Percentiles rank a stretch among this genome's conserved stretches.
Evolutionary conservation across 2,329 filamentous ascomycete species (phyloP).

Genomic region (Colletotrichum somersetense): DNA sequence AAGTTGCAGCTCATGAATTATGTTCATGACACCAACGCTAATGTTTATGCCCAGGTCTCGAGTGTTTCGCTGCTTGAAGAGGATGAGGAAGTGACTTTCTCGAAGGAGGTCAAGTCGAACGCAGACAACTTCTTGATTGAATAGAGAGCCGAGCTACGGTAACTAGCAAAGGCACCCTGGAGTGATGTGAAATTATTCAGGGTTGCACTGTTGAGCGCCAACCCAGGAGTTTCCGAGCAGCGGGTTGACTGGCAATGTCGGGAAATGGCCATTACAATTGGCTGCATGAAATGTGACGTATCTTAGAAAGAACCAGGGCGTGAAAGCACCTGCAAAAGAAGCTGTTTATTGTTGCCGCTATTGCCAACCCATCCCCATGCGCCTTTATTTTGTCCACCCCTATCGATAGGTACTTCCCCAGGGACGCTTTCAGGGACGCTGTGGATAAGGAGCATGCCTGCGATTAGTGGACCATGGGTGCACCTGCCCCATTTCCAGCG

Average conservation of each 20-base stretch:
- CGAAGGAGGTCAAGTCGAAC: conserved; percentile 82
- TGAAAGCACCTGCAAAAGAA: conserved; percentile 25
- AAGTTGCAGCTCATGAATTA: conserved; percentile 57
- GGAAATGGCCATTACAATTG: conserved; percentile 30
- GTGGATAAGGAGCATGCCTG: conserved; percentile 1
- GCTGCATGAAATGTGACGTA: conserved; percentile 41
- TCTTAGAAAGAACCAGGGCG: conserved; percentile 29
- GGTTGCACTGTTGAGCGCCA: conserved; percentile 31
- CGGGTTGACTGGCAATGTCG: conserved; percentile 34
- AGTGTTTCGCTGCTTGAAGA: conserved; percentile 79
- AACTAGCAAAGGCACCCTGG: conserved; percentile 29
- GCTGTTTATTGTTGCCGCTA: conserved; percentile 1
- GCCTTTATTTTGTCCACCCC: neutral
- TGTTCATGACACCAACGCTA: neutral
- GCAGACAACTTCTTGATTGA: conserved; percentile 84
- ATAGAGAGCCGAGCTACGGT: conserved; percentile 57
- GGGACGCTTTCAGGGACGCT: neutral
- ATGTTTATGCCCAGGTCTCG: conserved; percentile 62
- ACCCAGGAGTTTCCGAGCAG: conserved; percentile 39
- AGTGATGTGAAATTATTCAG: conserved; percentile 11
- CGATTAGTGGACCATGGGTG: neutral
- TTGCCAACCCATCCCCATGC: neutral
- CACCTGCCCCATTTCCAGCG: conserved; percentile 6
- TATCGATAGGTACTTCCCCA: neutral
- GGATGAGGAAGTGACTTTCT: conserved; percentile 84